Evolutionary conservation across 305 asterid genomes (phyloP), one percentile per base, ranked within the genome.

Genomic region (Coffea humblotiana): DNA sequence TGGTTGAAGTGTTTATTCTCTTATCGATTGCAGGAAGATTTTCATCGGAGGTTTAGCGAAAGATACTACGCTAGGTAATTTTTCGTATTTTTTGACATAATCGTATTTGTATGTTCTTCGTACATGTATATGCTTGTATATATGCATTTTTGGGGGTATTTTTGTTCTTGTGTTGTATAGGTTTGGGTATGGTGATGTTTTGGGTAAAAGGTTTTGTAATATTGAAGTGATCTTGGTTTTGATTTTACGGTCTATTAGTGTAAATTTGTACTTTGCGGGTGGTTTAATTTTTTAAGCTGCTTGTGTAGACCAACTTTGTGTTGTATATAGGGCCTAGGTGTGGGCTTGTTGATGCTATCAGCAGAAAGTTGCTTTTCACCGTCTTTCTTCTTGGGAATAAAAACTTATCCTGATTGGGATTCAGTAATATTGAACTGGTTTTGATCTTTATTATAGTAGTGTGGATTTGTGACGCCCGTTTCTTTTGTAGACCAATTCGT

Each of bases 21-120:
- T 10, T 8, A 18, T 11, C 47, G 82, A 14, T 43, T 77, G 82
- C 93, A 93, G 98, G 80, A 93, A 95, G 84, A 92, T 95, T 78
- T 95, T 95, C 82, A 92, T 95, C 68, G 98, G 99, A 49, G 99
- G 99, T 77, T 83, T 95, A 71, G 94, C 99, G 12, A 92, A 90
- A 84, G 97, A 93, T 69, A 91, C 97, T 4, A 89, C 98, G 35
- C 54, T 89, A 85, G 99, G 99, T 92, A 77, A 60, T 86, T 19
- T 48, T 82, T 88, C 52, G 49, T 15, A 66, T 18, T 18, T 2
- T 25, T 54, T 25, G 6, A 27, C 29, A 2, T 27, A 27, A 18
- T 65, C 13, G 15, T 63, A 10, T 23, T 25, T n/a, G 3, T 11
- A 63, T 25, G 68, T 13, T n/a, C 8, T 56, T 56, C 21, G 18